Percentiles rank a stretch among this genome's conserved stretches.
Evolutionary conservation across 257 asterid genomes (phyloP).

Genomic region (Solanum boliviense): DNA sequence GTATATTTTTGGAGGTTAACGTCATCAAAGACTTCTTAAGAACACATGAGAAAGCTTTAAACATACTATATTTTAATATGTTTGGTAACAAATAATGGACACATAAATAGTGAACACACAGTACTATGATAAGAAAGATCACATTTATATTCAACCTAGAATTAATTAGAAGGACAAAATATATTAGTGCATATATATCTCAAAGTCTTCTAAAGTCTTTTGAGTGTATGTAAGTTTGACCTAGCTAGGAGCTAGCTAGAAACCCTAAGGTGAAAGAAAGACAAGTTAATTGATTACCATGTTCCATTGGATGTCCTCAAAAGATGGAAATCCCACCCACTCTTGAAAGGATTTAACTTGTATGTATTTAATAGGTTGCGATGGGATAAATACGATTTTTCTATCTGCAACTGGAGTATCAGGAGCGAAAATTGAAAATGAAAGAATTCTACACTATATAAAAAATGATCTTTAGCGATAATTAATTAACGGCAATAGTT

Average conservation of each 20-base stretch:
- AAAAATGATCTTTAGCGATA: too few species aligned
- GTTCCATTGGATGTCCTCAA: slow-evolving; percentile 12
- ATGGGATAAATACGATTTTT: background rate
- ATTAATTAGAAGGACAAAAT: background rate
- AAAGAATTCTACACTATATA: background rate
- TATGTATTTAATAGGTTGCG: background rate
- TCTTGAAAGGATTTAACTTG: background rate
- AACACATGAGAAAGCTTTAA: background rate
- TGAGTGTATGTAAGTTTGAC: background rate
- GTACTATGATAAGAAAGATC: background rate
- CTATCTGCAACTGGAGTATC: accelerated
- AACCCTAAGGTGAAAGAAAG: background rate
- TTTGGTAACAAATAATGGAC: background rate
- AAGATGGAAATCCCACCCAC: background rate
- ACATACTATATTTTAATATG: background rate
- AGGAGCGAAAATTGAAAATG: background rate
- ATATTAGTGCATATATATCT: background rate
- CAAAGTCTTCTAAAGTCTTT: background rate
- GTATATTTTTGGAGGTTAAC: background rate
- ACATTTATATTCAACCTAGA: background rate
- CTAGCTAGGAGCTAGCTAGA: background rate
- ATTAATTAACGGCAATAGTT: too few species aligned
- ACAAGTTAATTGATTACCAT: background rate
- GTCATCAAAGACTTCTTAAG: background rate
- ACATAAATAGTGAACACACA: background rate